Evolutionary conservation across 2,329 filamentous ascomycete genomes (phyloP), one percentile per base, ranked within the genome.

Genomic region (Tolypocladium amazonense): DNA sequence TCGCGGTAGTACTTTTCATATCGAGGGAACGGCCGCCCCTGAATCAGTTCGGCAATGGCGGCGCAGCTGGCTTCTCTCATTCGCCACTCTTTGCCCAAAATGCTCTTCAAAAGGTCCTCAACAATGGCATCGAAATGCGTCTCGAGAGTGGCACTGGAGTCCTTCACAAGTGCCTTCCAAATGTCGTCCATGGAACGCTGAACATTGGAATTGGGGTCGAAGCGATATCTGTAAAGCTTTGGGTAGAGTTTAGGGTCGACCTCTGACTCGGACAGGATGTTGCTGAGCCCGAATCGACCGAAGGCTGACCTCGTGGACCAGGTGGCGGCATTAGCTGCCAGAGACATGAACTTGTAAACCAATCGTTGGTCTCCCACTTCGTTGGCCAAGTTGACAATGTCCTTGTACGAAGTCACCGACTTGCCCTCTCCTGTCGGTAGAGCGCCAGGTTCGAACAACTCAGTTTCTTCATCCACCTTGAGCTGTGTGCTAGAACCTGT

Each of bases 301-400:
- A 99, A 97, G 0, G 94, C 94, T 1, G 94, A 95, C 57, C 94
- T 85, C n/a, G 92, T 96, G 1, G 92, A 93, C 94, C 94, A 99
- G 20, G 96, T 95, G 0, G 92, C 92, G 56, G 96, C 95, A 68
- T 97, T 96, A 1, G 92, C 91, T 3, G 94, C 94, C 65, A 99
- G 81, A 0, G 92, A 93, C 94, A 99, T 99, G 76, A 99, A 97
- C 62, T 92, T 91, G 77, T 99, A 99, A 1, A 97, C 90, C n/a
- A 99, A 79, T 66, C 89, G 92, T 61, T 94, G 93, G 68, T 99
- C 93, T 14, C 94, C 94, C 39, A 97, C 92, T 75, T 99, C 94
- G 52, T 93, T 90, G n/a, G 94, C 94, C 56, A 99, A 79, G 65
- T 82, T 94, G 73, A 99, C 89, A 65, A 99, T 97, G 69, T 99